Percentiles rank a stretch among this genome's conserved stretches.
These are phyloP conservation scores for Rhodotorula diobovata DNA, from an alignment of 768 basidiomycete species.

Conservation along the genomic window DNA sequence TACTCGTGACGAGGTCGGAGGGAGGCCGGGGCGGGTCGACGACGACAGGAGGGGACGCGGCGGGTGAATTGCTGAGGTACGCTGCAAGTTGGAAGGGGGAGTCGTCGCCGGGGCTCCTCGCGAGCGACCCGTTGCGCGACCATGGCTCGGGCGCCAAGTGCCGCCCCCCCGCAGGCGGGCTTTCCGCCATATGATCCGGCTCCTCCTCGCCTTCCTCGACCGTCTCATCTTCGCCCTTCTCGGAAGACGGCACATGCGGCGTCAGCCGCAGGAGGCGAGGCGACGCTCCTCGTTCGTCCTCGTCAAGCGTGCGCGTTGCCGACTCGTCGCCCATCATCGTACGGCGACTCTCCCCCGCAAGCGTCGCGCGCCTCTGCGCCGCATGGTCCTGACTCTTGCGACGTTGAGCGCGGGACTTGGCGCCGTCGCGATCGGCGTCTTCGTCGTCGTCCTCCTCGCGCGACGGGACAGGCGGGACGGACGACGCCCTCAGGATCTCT, in stretches of 20 bases:
- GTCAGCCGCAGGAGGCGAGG: neutral
- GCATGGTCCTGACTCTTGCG: neutral
- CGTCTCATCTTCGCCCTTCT: neutral
- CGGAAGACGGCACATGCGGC: too few relatives aligned
- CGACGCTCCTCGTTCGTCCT: neutral
- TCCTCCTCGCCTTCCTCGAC: neutral
- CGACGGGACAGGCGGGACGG: neutral
- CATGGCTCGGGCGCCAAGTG: neutral
- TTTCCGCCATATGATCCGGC: neutral
- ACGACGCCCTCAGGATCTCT: neutral
- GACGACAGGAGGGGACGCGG: neutral
- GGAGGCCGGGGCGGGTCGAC: neutral
- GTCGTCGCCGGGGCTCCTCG: neutral
- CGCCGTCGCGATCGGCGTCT: neutral
- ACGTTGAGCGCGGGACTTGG: neutral
- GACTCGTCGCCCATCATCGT: neutral
- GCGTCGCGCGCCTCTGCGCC: neutral
- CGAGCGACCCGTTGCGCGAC: neutral
- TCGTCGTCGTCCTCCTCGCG: neutral
- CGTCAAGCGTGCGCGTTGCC: neutral
- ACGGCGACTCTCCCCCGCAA: neutral
- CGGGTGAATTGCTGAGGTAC: slow-evolving; percentile 3
- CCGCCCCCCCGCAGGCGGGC: neutral
- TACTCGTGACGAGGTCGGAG: neutral
- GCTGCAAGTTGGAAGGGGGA: slow-evolving; percentile 1